Percentiles rank a stretch among this genome's conserved stretches.
Evolutionary conservation across 352 stramenopile species (phyloP).

Genomic region (Pythium coloratum): DNA sequence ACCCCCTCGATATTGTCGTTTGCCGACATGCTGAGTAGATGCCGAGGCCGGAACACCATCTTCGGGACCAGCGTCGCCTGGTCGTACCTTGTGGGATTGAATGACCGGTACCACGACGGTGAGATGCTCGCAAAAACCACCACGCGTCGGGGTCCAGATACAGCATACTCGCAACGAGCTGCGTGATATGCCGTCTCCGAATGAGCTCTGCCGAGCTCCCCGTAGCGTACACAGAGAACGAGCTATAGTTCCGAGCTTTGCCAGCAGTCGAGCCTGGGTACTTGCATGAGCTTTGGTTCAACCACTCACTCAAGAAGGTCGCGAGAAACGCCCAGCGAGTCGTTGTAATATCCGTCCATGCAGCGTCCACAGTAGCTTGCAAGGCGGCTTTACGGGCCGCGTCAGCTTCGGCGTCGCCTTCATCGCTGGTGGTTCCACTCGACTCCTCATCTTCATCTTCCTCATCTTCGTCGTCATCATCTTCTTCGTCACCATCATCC

Average conservation of each 20-base stretch:
- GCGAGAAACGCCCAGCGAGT: conserved; percentile 1
- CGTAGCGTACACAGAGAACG: background rate
- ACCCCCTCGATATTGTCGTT: background rate
- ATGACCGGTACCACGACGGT: background rate
- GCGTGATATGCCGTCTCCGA: background rate
- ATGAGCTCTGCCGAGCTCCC: background rate
- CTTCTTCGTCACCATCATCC: background rate
- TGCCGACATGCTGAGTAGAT: no score
- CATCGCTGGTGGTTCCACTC: no score
- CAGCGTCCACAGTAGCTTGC: background rate
- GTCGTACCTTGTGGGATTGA: background rate
- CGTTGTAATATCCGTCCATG: background rate
- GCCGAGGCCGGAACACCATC: background rate
- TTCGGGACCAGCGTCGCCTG: background rate
- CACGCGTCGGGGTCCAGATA: background rate
- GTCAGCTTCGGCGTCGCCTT: background rate
- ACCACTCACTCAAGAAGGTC: background rate
- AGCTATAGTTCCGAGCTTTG: background rate
- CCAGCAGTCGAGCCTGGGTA: background rate
- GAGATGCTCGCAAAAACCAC: background rate
- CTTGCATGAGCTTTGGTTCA: background rate
- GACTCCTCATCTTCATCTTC: background rate
- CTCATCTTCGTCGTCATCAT: background rate
- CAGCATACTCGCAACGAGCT: background rate
- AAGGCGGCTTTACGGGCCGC: background rate